These are phyloP conservation scores for Aplosporella prunicola DNA, from an alignment of 2,329 filamentous ascomycete genomes.

Conservation along the genomic window DNA sequence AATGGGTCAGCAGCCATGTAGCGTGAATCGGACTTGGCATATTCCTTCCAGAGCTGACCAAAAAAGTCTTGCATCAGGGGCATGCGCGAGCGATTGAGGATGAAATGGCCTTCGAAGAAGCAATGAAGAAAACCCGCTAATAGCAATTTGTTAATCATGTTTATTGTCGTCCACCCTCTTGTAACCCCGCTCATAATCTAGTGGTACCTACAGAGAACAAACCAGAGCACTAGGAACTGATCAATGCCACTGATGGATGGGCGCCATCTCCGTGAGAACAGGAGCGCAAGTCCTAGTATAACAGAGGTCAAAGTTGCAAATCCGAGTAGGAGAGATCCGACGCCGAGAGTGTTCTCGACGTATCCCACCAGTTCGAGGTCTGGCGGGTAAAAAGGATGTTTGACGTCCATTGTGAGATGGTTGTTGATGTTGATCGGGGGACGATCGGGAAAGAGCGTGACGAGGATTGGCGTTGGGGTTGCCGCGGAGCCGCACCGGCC, in stretches of 20 bases:
- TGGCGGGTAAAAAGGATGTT: conserved; percentile 3
- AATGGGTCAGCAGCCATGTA: conserved; percentile 47
- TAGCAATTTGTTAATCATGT: neutral
- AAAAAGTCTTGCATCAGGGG: conserved; percentile 20
- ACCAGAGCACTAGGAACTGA: conserved; percentile 4
- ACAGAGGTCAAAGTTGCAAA: neutral
- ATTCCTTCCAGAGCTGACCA: conserved; percentile 50
- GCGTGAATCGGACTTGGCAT: conserved; percentile 47
- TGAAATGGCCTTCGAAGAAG: conserved; percentile 5
- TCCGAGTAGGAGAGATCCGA: neutral
- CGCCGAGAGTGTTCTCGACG: neutral
- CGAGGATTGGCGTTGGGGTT: too few relatives aligned
- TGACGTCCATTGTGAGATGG: neutral
- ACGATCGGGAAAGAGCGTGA: too few relatives aligned
- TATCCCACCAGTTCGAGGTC: conserved; percentile 2
- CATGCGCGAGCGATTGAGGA: conserved; percentile 4
- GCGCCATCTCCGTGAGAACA: neutral
- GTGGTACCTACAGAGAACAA: conserved; percentile 3
- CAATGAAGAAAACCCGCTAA: conserved; percentile 4
- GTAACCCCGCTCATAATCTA: too few relatives aligned
- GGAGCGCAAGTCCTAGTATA: neutral
- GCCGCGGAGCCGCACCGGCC: too few relatives aligned
- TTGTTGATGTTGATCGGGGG: too few relatives aligned
- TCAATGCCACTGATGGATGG: conserved; percentile 1
- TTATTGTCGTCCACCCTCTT: too few relatives aligned